These are phyloP conservation scores for Pseudoneurospora amorphoporcata DNA, from an alignment of 495 filamentous ascomycete species.

Conservation along the genomic window DNA sequence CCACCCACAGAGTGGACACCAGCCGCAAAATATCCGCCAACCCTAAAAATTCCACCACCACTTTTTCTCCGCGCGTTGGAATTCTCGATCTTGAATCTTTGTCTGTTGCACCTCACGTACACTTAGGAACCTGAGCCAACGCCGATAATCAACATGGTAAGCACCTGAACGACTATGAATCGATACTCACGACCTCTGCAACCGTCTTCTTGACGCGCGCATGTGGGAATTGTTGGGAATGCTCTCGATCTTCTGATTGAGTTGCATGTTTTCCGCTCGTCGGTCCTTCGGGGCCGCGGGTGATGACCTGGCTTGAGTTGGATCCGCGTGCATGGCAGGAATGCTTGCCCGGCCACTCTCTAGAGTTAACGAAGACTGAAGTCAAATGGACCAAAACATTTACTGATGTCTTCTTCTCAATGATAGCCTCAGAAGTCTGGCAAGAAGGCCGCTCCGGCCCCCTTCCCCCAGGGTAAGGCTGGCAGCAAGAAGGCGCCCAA, in stretches of 20 bases:
- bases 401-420: slow-evolving; percentile 99
- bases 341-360: slow-evolving; percentile 57
- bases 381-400: slow-evolving; percentile 59
- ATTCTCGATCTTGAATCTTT: slow-evolving; percentile 15
- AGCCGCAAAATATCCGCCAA: slow-evolving; percentile 16
- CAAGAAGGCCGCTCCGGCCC: slow-evolving; percentile 92
- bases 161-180: slow-evolving; percentile 21
- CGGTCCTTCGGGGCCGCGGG: slow-evolving; percentile 41
- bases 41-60: slow-evolving; percentile 23
- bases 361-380: slow-evolving; percentile 88
- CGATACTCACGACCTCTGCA: slow-evolving; percentile 11
- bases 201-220: background rate
- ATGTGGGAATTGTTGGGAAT: slow-evolving; percentile 2
- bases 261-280: slow-evolving; percentile 39
- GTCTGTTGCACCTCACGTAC: slow-evolving; percentile 14
- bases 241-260: slow-evolving; percentile 26
- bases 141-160: slow-evolving; percentile 35
- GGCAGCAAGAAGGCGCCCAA: slow-evolving; percentile 91
- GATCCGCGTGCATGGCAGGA: slow-evolving; percentile 38
- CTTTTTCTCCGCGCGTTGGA: slow-evolving; percentile 12
- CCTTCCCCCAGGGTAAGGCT: slow-evolving; percentile 90
- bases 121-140: slow-evolving; percentile 18
- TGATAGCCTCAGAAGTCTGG: slow-evolving; percentile 98
- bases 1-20: slow-evolving; percentile 3
- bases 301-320: slow-evolving; percentile 81